Conservation (phyloP, 192 early-diverging fungal genomes). For the Rhizophagus sp. region DNA sequence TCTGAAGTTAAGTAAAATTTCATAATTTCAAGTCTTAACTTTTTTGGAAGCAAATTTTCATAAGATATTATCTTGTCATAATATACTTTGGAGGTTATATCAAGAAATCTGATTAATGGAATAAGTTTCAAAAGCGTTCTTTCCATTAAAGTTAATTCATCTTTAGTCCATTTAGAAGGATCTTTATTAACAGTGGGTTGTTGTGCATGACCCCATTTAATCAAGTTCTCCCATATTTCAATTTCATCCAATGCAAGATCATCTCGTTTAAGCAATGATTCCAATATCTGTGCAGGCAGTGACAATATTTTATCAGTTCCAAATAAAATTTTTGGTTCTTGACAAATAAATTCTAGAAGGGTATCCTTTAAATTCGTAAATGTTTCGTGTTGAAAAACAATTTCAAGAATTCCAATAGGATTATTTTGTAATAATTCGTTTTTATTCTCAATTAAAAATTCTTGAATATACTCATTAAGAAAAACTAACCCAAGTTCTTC, state of each 20-base stretch:
- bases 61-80: neutral
- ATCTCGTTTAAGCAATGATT: neutral
- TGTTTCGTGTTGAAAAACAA: neutral
- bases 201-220: neutral
- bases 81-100: neutral
- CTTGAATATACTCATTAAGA: neutral
- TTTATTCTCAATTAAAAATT: slow-evolving; percentile 5
- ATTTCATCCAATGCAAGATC: neutral
- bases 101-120: neutral
- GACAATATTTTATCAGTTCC: neutral
- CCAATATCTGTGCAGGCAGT: neutral
- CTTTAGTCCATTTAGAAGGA: neutral
- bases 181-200: neutral
- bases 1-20: neutral
- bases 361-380: too few species aligned
- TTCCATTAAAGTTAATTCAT: too few species aligned
- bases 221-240: neutral
- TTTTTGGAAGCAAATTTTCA: neutral
- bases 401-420: neutral
- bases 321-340: neutral
- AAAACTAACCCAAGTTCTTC: neutral
- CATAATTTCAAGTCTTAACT: neutral
- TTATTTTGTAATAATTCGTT: too few species aligned
- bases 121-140: neutral
- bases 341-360: too few species aligned